Evolutionary conservation across 495 filamentous ascomycete species (phyloP).

Genomic region (Penicillium steckii): DNA sequence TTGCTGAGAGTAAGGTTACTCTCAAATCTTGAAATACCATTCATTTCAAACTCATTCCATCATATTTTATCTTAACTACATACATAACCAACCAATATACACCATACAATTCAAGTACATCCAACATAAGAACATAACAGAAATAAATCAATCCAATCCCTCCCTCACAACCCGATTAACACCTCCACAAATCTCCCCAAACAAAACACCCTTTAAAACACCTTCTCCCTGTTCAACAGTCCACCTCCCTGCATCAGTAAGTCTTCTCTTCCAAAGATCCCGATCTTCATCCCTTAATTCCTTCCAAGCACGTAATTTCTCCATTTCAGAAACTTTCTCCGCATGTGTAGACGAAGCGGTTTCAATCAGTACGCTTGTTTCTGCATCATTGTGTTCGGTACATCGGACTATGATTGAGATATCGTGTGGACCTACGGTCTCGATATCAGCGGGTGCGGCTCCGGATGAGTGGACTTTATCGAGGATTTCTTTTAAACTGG

Average conservation of each 20-base stretch:
- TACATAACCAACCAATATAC: not conserved
- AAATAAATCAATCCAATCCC: slow-evolving; percentile 11
- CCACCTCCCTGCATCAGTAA: slow-evolving; percentile 73
- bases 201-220: slow-evolving; percentile 72
- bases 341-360: slow-evolving; percentile 11
- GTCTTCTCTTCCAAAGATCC: slow-evolving; percentile 63
- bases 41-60: no score
- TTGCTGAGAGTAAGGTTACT: no score
- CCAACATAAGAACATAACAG: no score
- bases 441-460: slow-evolving; percentile 24
- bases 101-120: no score
- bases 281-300: slow-evolving; percentile 59
- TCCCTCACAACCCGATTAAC: slow-evolving; percentile 49
- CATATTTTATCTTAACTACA: not conserved
- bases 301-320: slow-evolving; percentile 61
- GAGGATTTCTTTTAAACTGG: slow-evolving; percentile 21
- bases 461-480: slow-evolving; percentile 26
- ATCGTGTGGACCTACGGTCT: slow-evolving; percentile 9
- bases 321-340: slow-evolving; percentile 12
- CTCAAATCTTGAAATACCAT: no score
- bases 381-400: slow-evolving; percentile 11
- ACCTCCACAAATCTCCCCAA: slow-evolving; percentile 62
- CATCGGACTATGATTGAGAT: slow-evolving; percentile 29
- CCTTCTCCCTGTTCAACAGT: slow-evolving; percentile 66
- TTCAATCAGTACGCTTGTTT: slow-evolving; percentile 25